Base-by-base conservation (phyloP, 2,329 filamentous ascomycete species). In the Alternaria triticimaculans region DNA sequence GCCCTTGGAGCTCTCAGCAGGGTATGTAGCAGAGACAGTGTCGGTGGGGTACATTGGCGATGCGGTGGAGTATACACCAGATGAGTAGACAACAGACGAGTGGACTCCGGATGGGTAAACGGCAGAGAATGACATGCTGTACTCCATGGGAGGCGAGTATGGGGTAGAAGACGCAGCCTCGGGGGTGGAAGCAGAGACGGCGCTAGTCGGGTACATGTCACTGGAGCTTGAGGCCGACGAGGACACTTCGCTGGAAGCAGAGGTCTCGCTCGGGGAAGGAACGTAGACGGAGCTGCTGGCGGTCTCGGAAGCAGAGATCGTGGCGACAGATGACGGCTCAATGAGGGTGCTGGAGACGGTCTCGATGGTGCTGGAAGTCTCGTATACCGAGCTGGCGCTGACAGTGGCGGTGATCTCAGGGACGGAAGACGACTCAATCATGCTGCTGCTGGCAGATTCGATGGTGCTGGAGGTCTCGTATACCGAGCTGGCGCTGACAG, bases 81-180 rank as follows among this genome's bases (percentile, higher is more conserved):
- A 56, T 21, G 58, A 45, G 44, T 50, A 56, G 5, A 37, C 48
- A 26, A 44, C 41, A 37, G 58, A 48, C 20, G 49, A 41, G 9
- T 41, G 37, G 12, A 28, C 12, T n/a, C 6, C 21, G 4, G 55
- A 50, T 23, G 55, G 55, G 45, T 58, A 50, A 8, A 33, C 23
- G 11, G 28, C 26, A 48, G 55, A 37, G 43, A 33, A 57, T 20
- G 55, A 41, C 49, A 50, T 21, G 20, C 37, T 51, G 33, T 51
- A 51, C n/a, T 20, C 56, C 5, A 45, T 43, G 25, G 66, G 62
- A 14, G 63, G 60, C 9, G 18, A 55, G 55, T 56, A 65, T 59
- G 61, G 58, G 9, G 65, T 66, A 20, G 68, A 66, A 25, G 58
- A 64, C 6, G 58, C 59, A 23, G 58, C 63, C 45, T 69, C 63